Evolutionary conservation across 192 early-diverging fungal species (phyloP), one percentile per base, ranked within the genome.

Genomic region (Coemansia sp.): DNA sequence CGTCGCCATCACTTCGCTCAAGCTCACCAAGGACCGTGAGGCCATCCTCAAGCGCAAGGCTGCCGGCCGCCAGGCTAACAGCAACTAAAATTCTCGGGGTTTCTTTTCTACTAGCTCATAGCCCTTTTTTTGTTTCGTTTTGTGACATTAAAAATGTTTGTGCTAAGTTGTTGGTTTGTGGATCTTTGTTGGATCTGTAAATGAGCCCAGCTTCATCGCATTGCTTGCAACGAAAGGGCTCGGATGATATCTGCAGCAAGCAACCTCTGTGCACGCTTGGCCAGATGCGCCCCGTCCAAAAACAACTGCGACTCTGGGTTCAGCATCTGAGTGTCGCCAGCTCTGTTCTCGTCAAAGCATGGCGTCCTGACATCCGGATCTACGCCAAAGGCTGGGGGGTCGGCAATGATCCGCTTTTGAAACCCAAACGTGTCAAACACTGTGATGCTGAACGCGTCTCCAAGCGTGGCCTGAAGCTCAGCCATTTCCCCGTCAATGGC

Each of bases 21-120:
- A 98, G 90, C 73, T 98, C 66, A 93, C 96, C 90, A 95, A 95
- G 88, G 96, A 97, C 90, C 93, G 98, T 77, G 89, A 90, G 87
- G 79, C 77, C 67, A 81, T 98, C 72, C 87, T 99, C 56, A 89
- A 88, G 73, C 92, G 96, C 85, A 99, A 99, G 92, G 90, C 82
- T 35, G 68, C 46, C 26, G 72, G 43, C 51, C 72, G 76, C 76
- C 75, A 78, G 76, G 68, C 60, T 14, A 14, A 8, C 49, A 61
- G 72, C 62, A 69, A 72, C 67, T 78, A 83, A 75, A 59, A 7
- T 2, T 16, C 11, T 9, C n/a, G 20, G 48, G 20, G 7, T 20
- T n/a, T 20, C 15, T 49, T 21, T 6, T 21, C 48, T 21, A 6
- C n/a, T 41, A 41, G 12, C 39, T 1, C 30, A 3, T 30, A 30